Percentiles rank a stretch among this genome's conserved stretches.
These are phyloP conservation scores for Ogataea methanolica DNA, from an alignment of 805 yeast genomes.

Conservation along the genomic window DNA sequence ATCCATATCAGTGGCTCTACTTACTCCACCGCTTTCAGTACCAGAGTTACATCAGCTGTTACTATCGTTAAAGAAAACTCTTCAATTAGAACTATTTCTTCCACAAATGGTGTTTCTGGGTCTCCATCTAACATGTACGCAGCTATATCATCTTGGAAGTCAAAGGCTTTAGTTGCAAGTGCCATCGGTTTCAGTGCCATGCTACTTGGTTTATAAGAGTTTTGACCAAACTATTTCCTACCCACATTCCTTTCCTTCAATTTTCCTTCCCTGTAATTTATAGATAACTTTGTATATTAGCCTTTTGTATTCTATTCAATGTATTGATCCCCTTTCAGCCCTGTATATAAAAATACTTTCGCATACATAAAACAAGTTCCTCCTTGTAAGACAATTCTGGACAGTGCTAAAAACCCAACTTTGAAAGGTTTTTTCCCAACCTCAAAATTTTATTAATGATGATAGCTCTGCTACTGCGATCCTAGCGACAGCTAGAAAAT, in stretches of 20 bases:
- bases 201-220: slow-evolving; percentile 14
- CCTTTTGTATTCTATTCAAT: no score
- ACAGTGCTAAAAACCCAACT: no score
- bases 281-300: no score
- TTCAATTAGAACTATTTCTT: slow-evolving; percentile 12
- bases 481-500: no score
- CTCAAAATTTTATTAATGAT: no score
- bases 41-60: slow-evolving; percentile 12
- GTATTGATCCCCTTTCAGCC: no score
- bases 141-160: slow-evolving; percentile 16
- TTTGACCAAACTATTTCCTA: background rate
- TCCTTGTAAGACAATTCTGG: no score
- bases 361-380: no score
- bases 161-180: slow-evolving; percentile 17
- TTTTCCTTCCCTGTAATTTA: no score
- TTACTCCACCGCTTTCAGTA: slow-evolving; percentile 7
- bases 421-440: no score
- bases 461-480: no score
- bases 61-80: slow-evolving; percentile 14
- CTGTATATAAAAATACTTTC: no score
- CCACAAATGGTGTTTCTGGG: slow-evolving; percentile 15
- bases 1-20: slow-evolving; percentile 11
- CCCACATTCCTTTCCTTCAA: background rate
- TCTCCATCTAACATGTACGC: slow-evolving; percentile 4
- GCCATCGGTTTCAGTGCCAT: slow-evolving; percentile 17